Conservation (phyloP, 192 early-diverging fungal species). For the Backusella macrospora region DNA sequence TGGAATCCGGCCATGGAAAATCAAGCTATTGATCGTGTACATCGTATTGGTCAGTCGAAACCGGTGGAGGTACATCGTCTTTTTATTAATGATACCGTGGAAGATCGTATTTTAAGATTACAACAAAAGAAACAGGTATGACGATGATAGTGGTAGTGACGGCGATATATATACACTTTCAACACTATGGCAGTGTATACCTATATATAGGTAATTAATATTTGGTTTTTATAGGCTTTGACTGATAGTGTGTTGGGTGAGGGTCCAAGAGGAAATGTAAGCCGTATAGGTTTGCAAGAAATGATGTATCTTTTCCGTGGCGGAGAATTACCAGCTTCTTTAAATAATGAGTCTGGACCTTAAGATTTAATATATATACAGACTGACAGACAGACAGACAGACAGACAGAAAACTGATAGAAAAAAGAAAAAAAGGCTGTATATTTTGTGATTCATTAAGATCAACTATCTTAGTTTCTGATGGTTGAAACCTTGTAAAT, state of each 20-base stretch:
- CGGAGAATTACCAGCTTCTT: background rate
- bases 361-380: too few relatives aligned
- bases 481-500: too few relatives aligned
- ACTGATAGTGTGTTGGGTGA: slow-evolving; percentile 33
- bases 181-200: too few relatives aligned
- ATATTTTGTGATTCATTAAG: too few relatives aligned
- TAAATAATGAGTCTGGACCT: too few relatives aligned
- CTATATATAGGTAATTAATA: too few relatives aligned
- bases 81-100: slow-evolving; percentile 63
- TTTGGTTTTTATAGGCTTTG: slow-evolving; percentile 1
- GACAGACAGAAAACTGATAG: too few relatives aligned
- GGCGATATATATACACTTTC: background rate
- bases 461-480: too few relatives aligned
- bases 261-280: slow-evolving; percentile 5
- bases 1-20: slow-evolving; percentile 47
- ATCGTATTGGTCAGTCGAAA: slow-evolving; percentile 72
- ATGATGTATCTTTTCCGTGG: slow-evolving; percentile 36
- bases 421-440: too few relatives aligned
- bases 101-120: slow-evolving; percentile 69
- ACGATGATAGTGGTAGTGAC: slow-evolving; percentile 9
- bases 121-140: slow-evolving; percentile 61
- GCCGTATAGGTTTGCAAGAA: slow-evolving; percentile 37
- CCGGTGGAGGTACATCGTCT: slow-evolving; percentile 65
- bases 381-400: too few relatives aligned
- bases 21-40: slow-evolving; percentile 74